These are phyloP conservation scores for Hypoxylon cercidicola DNA, from an alignment of 495 filamentous ascomycete genomes.

Conservation along the genomic window DNA sequence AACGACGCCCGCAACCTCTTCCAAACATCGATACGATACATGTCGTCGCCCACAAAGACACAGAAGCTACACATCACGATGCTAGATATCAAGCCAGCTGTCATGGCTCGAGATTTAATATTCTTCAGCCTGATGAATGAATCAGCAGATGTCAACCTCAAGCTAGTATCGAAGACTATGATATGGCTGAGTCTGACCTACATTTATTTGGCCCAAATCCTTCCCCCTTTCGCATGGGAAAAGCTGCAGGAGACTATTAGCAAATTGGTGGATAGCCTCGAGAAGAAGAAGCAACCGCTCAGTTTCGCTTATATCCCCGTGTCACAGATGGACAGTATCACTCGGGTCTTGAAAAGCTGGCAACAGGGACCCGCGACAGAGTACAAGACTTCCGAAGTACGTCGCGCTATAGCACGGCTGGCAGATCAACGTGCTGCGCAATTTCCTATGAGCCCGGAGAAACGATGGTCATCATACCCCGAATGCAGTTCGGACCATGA, in stretches of 20 bases:
- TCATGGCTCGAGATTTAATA: conserved; percentile 45
- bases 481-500: conserved; percentile 38
- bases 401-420: conserved; percentile 4
- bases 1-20: conserved; percentile 50
- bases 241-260: conserved; percentile 41
- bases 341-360: conserved; percentile 27
- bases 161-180: too few relatives aligned
- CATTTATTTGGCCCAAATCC: conserved; percentile 39
- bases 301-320: conserved; percentile 29
- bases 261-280: conserved; percentile 21
- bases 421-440: conserved; percentile 1
- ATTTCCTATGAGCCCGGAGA: not conserved
- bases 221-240: conserved; percentile 41
- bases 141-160: too few relatives aligned
- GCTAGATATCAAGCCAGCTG: conserved; percentile 46
- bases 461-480: conserved; percentile 1
- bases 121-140: conserved; percentile 38
- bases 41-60: conserved; percentile 5
- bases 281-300: conserved; percentile 21
- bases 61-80: conserved; percentile 48
- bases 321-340: conserved; percentile 10
- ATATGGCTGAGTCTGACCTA: conserved; percentile 39
- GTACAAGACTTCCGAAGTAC: conserved; percentile 30
- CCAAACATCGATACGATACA: conserved; percentile 39
- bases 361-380: conserved; percentile 24